A percentile compares a stretch with the other conserved stretches of the same genome.
These are phyloP conservation scores for Claviceps digitariae DNA, from an alignment of 2,329 filamentous ascomycete genomes.

Conservation along the genomic window DNA sequence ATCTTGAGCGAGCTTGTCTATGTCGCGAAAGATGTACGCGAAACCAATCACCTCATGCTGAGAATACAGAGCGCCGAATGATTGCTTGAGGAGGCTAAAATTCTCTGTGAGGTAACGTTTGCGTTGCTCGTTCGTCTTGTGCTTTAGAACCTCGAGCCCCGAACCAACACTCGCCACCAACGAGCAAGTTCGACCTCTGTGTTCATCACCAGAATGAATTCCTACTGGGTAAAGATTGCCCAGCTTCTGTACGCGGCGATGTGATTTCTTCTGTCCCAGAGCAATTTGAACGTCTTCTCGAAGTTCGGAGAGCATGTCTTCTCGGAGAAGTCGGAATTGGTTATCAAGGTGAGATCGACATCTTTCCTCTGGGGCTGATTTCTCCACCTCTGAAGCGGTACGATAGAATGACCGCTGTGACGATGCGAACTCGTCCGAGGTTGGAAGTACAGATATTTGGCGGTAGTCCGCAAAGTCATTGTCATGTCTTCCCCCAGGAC, in stretches of 20 bases:
- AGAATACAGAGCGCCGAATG: constrained; percentile 47
- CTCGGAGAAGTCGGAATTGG: constrained; percentile 56
- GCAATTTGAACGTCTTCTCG: constrained; percentile 32
- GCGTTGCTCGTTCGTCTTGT: constrained; percentile 1
- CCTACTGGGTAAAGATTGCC: constrained; percentile 15
- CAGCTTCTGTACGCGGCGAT: constrained; percentile 14
- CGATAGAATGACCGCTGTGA: constrained; percentile 34
- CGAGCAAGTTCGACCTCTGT: not conserved
- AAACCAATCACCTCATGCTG: constrained; percentile 43
- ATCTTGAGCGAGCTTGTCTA: constrained; percentile 25
- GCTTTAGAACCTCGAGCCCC: not conserved
- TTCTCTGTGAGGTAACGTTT: constrained; percentile 33
- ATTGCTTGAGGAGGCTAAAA: constrained; percentile 40
- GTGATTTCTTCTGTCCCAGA: constrained; percentile 10
- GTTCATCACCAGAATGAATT: not conserved
- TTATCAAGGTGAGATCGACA: constrained; percentile 45
- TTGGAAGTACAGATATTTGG: constrained; percentile 50
- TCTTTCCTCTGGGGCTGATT: constrained; percentile 22
- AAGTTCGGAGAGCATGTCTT: constrained; percentile 57
- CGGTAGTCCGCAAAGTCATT: constrained; percentile 54
- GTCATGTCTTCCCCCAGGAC: constrained; percentile 59
- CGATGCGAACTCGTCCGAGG: constrained; percentile 47
- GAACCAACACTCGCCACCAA: not conserved
- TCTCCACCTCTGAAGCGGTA: constrained; percentile 30
- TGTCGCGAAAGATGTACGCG: constrained; percentile 39